phyloP scores from a whole-genome alignment of 306 rosid genomes.

The Dalbergia cultrata region DNA sequence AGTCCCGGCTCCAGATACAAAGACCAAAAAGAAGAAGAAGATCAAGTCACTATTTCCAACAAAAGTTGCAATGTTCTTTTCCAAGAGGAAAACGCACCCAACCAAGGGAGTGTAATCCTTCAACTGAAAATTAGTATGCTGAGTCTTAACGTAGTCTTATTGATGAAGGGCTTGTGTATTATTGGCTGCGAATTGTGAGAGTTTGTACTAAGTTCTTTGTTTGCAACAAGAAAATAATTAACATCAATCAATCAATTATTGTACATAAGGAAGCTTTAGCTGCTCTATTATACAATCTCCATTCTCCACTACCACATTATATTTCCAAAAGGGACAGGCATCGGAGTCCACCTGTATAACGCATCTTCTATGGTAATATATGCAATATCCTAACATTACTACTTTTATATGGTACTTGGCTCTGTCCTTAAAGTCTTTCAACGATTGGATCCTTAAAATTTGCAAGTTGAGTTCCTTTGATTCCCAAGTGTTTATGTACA shows the following conservation, averaged over 20 bases:
- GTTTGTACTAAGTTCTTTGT: conserved; percentile 33
- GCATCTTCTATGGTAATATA: too few species aligned
- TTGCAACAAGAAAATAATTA: conserved; percentile 21
- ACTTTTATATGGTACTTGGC: too few species aligned
- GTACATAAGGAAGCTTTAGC: conserved; percentile 34
- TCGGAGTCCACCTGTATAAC: too few species aligned
- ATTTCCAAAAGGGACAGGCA: neutral
- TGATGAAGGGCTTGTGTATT: conserved; percentile 18
- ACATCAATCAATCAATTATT: conserved; percentile 24
- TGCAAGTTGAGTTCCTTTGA: too few species aligned
- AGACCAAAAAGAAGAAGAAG: conserved; percentile 80
- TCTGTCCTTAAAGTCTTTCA: too few species aligned
- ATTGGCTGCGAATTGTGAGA: conserved; percentile 31
- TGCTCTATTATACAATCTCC: conserved; percentile 16
- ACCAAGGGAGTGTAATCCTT: conserved; percentile 53
- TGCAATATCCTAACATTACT: too few species aligned
- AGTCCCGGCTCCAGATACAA: conserved; percentile 49
- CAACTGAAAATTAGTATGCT: conserved; percentile 22
- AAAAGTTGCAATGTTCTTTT: conserved; percentile 80
- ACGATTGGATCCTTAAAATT: too few species aligned
- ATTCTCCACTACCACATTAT: neutral
- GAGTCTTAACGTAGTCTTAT: neutral
- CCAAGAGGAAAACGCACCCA: conserved; percentile 69
- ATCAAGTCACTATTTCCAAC: conserved; percentile 67
- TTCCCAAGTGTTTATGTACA: too few species aligned